Evolutionary conservation across 768 basidiomycete genomes (phyloP).

Genomic region (Lactifluus pinguis): DNA sequence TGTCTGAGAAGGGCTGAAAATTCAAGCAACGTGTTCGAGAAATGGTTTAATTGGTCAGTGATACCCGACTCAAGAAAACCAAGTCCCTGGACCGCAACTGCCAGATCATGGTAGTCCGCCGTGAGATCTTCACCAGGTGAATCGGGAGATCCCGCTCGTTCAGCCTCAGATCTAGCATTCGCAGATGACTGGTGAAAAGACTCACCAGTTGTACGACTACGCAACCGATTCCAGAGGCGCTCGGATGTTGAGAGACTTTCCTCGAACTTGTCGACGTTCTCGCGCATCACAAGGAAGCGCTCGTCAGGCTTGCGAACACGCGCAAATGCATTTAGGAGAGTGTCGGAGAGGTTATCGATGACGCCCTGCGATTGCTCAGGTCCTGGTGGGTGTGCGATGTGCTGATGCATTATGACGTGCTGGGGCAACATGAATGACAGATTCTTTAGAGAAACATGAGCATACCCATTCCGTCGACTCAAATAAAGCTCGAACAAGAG

Average conservation of each 20-base stretch:
- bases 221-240: conserved; percentile 66
- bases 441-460: conserved; percentile 6
- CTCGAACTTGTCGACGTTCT: conserved; percentile 91
- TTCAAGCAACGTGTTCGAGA: conserved; percentile 91
- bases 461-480: conserved; percentile 98
- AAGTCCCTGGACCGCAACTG: conserved; percentile 91
- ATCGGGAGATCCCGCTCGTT: conserved; percentile 76
- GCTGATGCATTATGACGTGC: conserved; percentile 97
- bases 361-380: conserved; percentile 73
- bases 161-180: conserved; percentile 58
- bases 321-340: conserved; percentile 90
- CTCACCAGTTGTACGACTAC: conserved; percentile 84
- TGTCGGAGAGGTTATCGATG: conserved; percentile 93
- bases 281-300: conserved; percentile 86
- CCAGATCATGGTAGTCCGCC: conserved; percentile 94
- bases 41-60: conserved; percentile 94
- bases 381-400: conserved; percentile 83
- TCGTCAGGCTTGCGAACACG: conserved; percentile 96
- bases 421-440: conserved; percentile 26
- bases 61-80: conserved; percentile 98
- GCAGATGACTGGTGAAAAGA: conserved; percentile 24
- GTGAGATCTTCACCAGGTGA: conserved; percentile 82
- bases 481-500: conserved; percentile 88
- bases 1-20: conserved; percentile 87
- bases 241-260: conserved; percentile 82